Percentiles rank a stretch among this genome's conserved stretches.
Evolutionary conservation across 1,139 yeast species (phyloP).

Genomic region (Sugiyamaella pinicola): DNA sequence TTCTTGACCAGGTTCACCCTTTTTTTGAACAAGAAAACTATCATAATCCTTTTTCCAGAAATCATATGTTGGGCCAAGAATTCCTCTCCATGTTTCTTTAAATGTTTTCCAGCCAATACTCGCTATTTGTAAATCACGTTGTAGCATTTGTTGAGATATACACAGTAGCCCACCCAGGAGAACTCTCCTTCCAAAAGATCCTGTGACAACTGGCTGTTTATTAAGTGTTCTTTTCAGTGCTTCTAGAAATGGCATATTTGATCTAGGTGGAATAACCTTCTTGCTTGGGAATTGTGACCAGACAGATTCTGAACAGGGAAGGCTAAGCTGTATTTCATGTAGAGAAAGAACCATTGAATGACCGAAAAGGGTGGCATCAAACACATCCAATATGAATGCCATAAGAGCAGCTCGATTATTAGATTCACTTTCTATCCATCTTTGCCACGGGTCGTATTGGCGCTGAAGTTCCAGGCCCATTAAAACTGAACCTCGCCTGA

Average conservation of each 20-base stretch:
- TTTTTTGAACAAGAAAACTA: constrained; percentile 4
- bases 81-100: constrained; percentile 62
- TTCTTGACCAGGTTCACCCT: constrained; percentile 13
- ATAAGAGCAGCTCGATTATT: constrained; percentile 75
- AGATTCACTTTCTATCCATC: constrained; percentile 78
- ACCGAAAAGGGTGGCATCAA: constrained; percentile 78
- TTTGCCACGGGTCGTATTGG: constrained; percentile 46
- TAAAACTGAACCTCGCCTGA: constrained; percentile 71
- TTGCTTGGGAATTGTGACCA: constrained; percentile 59
- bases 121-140: constrained; percentile 60
- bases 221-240: constrained; percentile 60
- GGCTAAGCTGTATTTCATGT: constrained; percentile 66
- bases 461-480: constrained; percentile 34
- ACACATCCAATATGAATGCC: constrained; percentile 77
- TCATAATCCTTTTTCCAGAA: constrained; percentile 49
- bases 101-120: constrained; percentile 46
- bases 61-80: constrained; percentile 62
- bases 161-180: constrained; percentile 71
- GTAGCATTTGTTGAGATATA: constrained; percentile 73
- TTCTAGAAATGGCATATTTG: constrained; percentile 46
- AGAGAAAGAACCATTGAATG: constrained; percentile 70
- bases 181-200: constrained; percentile 63
- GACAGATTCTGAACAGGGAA: constrained; percentile 78
- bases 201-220: constrained; percentile 52
- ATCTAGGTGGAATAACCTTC: constrained; percentile 36